These are phyloP conservation scores for Saposhnikovia divaricata DNA, from an alignment of 129 eudicot genomes.

Conservation along the genomic window DNA sequence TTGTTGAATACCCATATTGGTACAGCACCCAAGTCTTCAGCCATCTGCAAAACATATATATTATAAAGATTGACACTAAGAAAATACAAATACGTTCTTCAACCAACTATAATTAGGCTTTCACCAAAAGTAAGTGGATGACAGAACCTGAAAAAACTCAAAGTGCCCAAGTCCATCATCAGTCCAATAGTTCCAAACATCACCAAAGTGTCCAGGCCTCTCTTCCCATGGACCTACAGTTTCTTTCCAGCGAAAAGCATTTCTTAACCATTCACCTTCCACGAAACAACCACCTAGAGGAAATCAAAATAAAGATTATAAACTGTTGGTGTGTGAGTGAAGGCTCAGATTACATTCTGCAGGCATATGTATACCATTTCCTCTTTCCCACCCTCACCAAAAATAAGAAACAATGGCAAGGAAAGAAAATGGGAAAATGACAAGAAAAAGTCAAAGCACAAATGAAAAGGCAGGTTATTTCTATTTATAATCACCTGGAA, in stretches of 20 bases:
- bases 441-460: neutral
- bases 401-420: neutral
- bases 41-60: constrained; percentile 43
- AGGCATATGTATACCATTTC: neutral
- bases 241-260: constrained; percentile 94
- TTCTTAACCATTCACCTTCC: constrained; percentile 70
- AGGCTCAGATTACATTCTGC: neutral
- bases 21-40: constrained; percentile 86
- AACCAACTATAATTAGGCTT: constrained; percentile 1
- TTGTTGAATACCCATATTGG: constrained; percentile 95
- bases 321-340: neutral
- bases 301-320: neutral
- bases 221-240: constrained; percentile 92
- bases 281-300: constrained; percentile 79
- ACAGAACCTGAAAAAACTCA: constrained; percentile 74
- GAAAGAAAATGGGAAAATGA: neutral
- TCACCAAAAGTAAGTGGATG: constrained; percentile 1
- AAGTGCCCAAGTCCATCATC: constrained; percentile 95
- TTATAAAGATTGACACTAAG: neutral
- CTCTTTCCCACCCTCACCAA: neutral
- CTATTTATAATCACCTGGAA: constrained; percentile 61
- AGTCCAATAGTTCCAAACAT: constrained; percentile 92
- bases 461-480: neutral
- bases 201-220: constrained; percentile 91
- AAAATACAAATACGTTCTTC: neutral